Percentiles rank a stretch among this genome's conserved stretches.
phyloP scores from a whole-genome alignment of 1,284 basidiomycete genomes.

The Boletellus deceptivus region DNA sequence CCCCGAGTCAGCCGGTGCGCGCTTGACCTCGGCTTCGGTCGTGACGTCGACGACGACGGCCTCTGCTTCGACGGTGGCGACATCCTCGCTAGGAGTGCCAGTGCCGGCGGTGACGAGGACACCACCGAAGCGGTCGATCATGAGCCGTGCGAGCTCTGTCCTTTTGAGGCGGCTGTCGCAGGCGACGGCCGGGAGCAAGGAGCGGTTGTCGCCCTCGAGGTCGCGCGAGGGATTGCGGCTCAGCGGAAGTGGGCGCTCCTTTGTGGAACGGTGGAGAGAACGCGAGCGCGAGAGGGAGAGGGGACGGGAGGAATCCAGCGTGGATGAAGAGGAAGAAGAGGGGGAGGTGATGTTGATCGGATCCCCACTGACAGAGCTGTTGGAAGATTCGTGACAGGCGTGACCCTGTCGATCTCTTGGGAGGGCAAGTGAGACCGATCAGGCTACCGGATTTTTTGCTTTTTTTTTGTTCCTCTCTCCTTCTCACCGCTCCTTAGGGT shows the following conservation, averaged over 20 bases:
- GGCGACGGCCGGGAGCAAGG: slow-evolving; percentile 9
- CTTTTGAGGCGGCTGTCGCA: slow-evolving; percentile 26
- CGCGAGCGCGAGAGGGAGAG: too few relatives aligned
- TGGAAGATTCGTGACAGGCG: neutral
- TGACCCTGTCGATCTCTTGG: too few relatives aligned
- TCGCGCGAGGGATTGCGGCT: slow-evolving; percentile 1
- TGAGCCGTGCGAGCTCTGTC: slow-evolving; percentile 29
- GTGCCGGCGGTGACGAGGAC: neutral
- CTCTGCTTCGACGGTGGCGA: neutral
- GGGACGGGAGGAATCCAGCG: neutral
- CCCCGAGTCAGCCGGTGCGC: slow-evolving; percentile 26
- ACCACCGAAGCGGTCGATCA: slow-evolving; percentile 15
- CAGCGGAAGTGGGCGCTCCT: neutral
- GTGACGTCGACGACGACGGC: neutral
- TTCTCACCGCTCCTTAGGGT: too few relatives aligned
- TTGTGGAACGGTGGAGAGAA: slow-evolving; percentile 1
- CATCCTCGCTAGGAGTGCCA: neutral
- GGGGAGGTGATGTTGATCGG: slow-evolving; percentile 26
- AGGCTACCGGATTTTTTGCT: too few relatives aligned
- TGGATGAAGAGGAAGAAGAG: neutral
- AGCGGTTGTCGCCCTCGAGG: neutral
- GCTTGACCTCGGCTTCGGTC: slow-evolving; percentile 15
- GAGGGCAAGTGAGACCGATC: too few relatives aligned
- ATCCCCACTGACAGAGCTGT: slow-evolving; percentile 1
- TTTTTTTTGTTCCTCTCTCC: too few relatives aligned